Percentiles rank a stretch among this genome's conserved stretches.
Conservation (phyloP, 1,284 basidiomycete genomes). For the Cerrena zonata region DNA sequence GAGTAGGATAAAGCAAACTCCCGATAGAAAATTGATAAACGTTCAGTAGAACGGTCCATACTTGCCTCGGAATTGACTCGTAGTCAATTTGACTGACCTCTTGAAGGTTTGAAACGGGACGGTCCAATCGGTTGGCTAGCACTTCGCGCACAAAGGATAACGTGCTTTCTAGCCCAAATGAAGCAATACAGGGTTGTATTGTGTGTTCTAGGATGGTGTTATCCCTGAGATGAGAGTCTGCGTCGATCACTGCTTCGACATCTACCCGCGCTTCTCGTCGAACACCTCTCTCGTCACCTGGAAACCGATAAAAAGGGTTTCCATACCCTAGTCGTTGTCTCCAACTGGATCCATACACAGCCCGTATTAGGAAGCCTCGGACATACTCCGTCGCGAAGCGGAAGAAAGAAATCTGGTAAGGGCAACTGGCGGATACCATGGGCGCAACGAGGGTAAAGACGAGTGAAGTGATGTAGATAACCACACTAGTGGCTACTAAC, state of each 20-base stretch:
- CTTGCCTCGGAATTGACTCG: neutral
- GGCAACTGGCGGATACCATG: neutral
- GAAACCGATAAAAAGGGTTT: conserved; percentile 1
- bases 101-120: neutral
- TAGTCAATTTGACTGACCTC: neutral
- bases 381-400: neutral
- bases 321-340: neutral
- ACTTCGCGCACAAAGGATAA: neutral
- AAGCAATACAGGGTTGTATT: neutral
- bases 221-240: neutral
- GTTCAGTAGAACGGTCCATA: neutral
- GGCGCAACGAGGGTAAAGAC: neutral
- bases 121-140: neutral
- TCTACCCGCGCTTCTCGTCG: neutral
- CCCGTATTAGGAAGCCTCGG: neutral
- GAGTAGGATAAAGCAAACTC: too few species aligned
- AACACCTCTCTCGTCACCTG: conserved; percentile 1
- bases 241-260: neutral
- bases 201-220: neutral
- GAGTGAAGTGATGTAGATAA: conserved; percentile 12
- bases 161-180: too few species aligned
- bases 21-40: too few species aligned
- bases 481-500: conserved; percentile 27
- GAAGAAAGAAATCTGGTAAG: neutral
- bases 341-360: neutral